These are phyloP conservation scores for Monosporascus sp. DNA, from an alignment of 2,329 filamentous ascomycete species.

Conservation along the genomic window DNA sequence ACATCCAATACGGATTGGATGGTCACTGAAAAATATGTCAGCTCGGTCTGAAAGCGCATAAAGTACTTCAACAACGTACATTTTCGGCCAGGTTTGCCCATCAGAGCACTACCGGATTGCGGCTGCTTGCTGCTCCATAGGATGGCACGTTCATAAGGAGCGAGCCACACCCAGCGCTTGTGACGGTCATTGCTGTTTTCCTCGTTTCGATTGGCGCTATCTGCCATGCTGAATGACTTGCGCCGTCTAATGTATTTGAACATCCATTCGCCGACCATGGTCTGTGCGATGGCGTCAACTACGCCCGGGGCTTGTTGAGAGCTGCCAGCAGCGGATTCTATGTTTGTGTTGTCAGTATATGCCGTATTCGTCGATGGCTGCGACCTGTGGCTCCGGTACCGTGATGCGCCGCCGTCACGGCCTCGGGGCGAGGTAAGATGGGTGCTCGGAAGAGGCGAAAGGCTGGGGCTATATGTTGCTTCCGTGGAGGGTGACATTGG, in stretches of 20 bases:
- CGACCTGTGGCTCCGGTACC: slow-evolving; percentile 44
- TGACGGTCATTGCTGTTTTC: slow-evolving; percentile 74
- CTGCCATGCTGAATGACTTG: slow-evolving; percentile 81
- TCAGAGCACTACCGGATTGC: slow-evolving; percentile 74
- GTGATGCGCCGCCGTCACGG: slow-evolving; percentile 32
- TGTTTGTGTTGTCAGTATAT: slow-evolving; percentile 37
- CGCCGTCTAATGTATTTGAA: slow-evolving; percentile 83
- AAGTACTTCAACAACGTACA: slow-evolving; percentile 52
- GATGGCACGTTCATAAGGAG: slow-evolving; percentile 90
- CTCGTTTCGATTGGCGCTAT: slow-evolving; percentile 59
- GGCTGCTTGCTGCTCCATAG: slow-evolving; percentile 99
- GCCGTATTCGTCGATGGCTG: slow-evolving; percentile 57
- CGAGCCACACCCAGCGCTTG: slow-evolving; percentile 97
- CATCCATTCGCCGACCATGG: slow-evolving; percentile 98
- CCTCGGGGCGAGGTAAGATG: slow-evolving; percentile 59
- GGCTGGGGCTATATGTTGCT: slow-evolving; percentile 60
- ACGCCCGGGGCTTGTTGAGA: slow-evolving; percentile 68
- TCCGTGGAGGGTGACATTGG: slow-evolving; percentile 64
- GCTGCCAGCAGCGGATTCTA: slow-evolving; percentile 50
- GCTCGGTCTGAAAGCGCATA: slow-evolving; percentile 10
- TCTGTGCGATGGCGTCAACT: slow-evolving; percentile 94
- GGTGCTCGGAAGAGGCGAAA: slow-evolving; percentile 70
- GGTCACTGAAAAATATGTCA: slow-evolving; percentile 54
- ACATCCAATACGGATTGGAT: slow-evolving; percentile 98
- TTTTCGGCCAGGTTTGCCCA: slow-evolving; percentile 94